phyloP scores from a whole-genome alignment of 176 grass and related monocot genomes.

The Avena sativa region DNA sequence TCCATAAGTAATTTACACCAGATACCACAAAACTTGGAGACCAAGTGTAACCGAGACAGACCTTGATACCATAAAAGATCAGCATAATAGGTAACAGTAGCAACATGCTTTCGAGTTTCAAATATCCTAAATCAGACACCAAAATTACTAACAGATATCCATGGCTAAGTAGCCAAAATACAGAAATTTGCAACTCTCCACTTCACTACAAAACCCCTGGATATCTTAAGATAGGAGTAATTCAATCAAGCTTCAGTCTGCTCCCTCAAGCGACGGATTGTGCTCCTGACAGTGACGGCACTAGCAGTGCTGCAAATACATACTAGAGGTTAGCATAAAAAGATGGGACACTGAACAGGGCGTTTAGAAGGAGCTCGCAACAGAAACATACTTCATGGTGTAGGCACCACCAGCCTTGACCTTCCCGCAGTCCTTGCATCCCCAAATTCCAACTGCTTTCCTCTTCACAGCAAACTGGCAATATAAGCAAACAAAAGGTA shows the following conservation, averaged over 20 bases:
- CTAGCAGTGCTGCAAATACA: constrained; percentile 72
- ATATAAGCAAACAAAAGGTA: background rate
- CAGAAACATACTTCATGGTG: constrained; percentile 68
- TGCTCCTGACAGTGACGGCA: constrained; percentile 88
- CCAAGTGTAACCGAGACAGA: background rate
- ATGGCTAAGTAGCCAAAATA: constrained; percentile 7
- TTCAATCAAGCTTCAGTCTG: constrained; percentile 73
- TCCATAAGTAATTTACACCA: too few species aligned
- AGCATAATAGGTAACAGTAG: background rate
- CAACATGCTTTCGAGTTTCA: background rate
- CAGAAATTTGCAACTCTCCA: background rate
- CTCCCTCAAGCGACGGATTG: constrained; percentile 84
- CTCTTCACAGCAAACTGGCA: constrained; percentile 86
- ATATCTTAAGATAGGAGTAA: background rate
- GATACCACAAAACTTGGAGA: too few species aligned
- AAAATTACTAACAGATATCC: constrained; percentile 44
- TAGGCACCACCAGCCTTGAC: constrained; percentile 91
- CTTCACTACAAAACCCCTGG: constrained; percentile 23
- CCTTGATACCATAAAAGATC: background rate
- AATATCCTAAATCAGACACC: constrained; percentile 33
- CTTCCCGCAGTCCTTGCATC: constrained; percentile 92
- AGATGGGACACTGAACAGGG: background rate
- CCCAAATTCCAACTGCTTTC: constrained; percentile 96
- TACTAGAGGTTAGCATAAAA: background rate
- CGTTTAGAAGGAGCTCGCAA: background rate